Conservation (phyloP, 2,329 filamentous ascomycete species). For the Emmonsiellopsis sp. region DNA sequence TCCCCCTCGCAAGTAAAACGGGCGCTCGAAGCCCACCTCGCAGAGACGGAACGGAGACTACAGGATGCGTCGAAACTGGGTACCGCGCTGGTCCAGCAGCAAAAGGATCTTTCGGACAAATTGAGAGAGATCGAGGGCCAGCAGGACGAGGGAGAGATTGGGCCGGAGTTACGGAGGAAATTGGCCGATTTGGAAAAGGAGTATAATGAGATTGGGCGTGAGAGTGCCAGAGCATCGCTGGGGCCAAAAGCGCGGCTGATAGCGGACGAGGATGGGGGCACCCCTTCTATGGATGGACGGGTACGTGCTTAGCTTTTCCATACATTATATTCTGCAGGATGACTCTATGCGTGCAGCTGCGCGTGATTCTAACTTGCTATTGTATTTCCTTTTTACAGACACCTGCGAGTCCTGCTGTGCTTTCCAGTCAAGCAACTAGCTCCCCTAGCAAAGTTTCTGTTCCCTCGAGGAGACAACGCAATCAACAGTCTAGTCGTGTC, state of each 20-base stretch:
- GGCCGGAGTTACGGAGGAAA: conserved; percentile 71
- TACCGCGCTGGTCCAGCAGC: conserved; percentile 77
- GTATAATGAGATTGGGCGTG: conserved; percentile 85
- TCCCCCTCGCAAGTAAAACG: conserved; percentile 82
- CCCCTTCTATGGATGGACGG: conserved; percentile 38
- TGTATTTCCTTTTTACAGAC: conserved; percentile 37
- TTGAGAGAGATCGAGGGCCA: conserved; percentile 76
- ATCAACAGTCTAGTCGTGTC: conserved; percentile 77
- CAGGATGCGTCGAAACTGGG: conserved; percentile 86
- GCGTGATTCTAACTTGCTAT: neutral
- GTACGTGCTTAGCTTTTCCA: conserved; percentile 21
- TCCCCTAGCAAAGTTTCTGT: conserved; percentile 86
- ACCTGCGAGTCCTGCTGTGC: conserved; percentile 64
- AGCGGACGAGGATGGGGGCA: conserved; percentile 51
- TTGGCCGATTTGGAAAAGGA: conserved; percentile 84
- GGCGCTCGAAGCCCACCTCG: conserved; percentile 80
- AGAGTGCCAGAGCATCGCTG: conserved; percentile 80
- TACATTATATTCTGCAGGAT: conserved; percentile 3
- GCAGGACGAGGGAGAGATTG: conserved; percentile 66
- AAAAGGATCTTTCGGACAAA: conserved; percentile 69
- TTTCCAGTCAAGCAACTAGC: conserved; percentile 71
- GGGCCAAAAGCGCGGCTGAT: conserved; percentile 69
- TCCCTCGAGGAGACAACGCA: conserved; percentile 78
- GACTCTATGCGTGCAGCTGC: conserved; percentile 1
- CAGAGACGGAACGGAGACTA: conserved; percentile 83